These are phyloP conservation scores for Coelastrella sp. DNA, from an alignment of 139 green algal species.

Conservation along the genomic window DNA sequence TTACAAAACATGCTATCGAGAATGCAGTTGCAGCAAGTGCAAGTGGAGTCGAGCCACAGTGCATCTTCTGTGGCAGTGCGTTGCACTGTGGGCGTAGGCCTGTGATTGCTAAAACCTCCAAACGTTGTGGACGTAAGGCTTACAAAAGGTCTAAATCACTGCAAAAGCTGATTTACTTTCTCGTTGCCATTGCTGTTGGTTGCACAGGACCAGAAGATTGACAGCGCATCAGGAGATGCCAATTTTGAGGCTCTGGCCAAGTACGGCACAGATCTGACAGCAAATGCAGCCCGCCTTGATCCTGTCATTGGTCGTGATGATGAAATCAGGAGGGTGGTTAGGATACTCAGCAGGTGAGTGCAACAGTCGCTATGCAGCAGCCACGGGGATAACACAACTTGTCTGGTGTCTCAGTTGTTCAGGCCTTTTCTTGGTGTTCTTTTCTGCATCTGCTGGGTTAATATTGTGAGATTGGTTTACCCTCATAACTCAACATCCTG, in stretches of 20 bases:
- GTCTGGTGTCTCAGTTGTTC: no score
- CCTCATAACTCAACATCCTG: no score
- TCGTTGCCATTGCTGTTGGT: background rate
- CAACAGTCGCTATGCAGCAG: background rate
- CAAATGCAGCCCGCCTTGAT: conserved; percentile 90
- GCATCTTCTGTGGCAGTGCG: no score
- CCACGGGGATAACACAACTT: no score
- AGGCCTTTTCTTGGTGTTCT: no score
- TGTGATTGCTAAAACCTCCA: no score
- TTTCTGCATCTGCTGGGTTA: no score
- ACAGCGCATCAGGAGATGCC: conserved; percentile 69
- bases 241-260: conserved; percentile 93
- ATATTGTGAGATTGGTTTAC: no score
- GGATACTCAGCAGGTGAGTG: conserved; percentile 82
- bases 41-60: conserved; percentile 56
- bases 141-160: no score
- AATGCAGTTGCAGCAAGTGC: conserved; percentile 76
- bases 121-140: no score
- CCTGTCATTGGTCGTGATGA: conserved; percentile 90
- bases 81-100: no score
- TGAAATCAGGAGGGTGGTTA: conserved; percentile 88
- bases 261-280: conserved; percentile 95
- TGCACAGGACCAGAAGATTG: conserved; percentile 51
- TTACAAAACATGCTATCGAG: conserved; percentile 74
- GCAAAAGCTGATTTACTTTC: background rate